A percentile compares a stretch with the other conserved stretches of the same genome.
These are phyloP conservation scores for Pascua sp. DNA, from an alignment of 1,284 basidiomycete species.

Conservation along the genomic window DNA sequence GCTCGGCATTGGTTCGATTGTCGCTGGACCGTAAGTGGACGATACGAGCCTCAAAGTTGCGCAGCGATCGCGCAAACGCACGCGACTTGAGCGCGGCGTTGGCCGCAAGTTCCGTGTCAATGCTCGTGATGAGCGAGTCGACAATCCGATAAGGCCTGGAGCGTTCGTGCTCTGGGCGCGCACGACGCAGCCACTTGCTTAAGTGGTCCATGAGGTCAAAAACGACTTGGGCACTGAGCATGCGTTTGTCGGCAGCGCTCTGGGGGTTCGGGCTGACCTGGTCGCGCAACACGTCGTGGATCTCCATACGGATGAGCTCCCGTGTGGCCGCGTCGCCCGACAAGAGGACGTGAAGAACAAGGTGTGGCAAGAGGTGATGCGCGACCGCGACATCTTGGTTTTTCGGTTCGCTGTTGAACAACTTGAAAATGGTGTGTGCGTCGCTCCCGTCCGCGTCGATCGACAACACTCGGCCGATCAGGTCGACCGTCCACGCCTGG, in stretches of 20 bases:
- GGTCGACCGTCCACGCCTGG: slow-evolving; percentile 78
- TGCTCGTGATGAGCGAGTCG: slow-evolving; percentile 74
- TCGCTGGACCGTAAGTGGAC: slow-evolving; percentile 53
- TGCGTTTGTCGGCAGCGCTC: slow-evolving; percentile 69
- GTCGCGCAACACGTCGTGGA: slow-evolving; percentile 78
- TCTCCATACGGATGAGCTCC: slow-evolving; percentile 68
- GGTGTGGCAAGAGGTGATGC: slow-evolving; percentile 83
- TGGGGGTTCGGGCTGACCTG: slow-evolving; percentile 65
- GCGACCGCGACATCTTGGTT: slow-evolving; percentile 90
- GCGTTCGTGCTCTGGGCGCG: slow-evolving; percentile 35
- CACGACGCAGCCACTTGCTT: slow-evolving; percentile 74
- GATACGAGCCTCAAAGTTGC: slow-evolving; percentile 88
- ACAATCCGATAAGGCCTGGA: slow-evolving; percentile 45
- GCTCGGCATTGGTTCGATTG: slow-evolving; percentile 52
- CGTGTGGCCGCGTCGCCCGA: slow-evolving; percentile 65
- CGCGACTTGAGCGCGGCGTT: slow-evolving; percentile 91
- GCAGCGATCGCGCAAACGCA: slow-evolving; percentile 87
- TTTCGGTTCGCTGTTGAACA: slow-evolving; percentile 73
- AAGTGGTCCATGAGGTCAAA: slow-evolving; percentile 95
- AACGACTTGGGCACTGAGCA: slow-evolving; percentile 86
- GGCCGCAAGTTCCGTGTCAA: slow-evolving; percentile 85
- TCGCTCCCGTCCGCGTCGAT: slow-evolving; percentile 20
- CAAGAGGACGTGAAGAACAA: slow-evolving; percentile 81
- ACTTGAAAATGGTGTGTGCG: slow-evolving; percentile 64
- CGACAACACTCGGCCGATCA: slow-evolving; percentile 62